Base-by-base conservation (phyloP, 2,329 filamentous ascomycete genomes). In the Sordariomycetes sp. region DNA sequence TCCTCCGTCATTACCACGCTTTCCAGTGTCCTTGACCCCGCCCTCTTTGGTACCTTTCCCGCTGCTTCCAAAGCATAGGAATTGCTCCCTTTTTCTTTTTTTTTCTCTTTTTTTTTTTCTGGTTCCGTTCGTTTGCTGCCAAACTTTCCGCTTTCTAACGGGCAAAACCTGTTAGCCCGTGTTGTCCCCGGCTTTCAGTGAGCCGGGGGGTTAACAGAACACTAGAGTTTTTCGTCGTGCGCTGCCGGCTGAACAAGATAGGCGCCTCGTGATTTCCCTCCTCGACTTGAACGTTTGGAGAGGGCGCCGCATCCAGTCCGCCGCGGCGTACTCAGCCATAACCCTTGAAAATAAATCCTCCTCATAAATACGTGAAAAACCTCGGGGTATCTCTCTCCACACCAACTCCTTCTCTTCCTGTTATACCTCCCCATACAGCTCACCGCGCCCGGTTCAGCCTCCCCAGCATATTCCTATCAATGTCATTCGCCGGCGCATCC, bases 71-170 rank as follows among this genome's bases (percentile, higher is more conserved):
- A 45, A 45, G 34, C 22, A 42, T 8, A 28, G 10, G 35, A 45
- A 35, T 22, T 20, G 53, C n/a, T n/a, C n/a, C n/a, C n/a, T n/a
- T n/a, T n/a, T 42, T 42, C 36, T 8, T 53, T 25, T 54, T 57
- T 17, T 12, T 39, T 13, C 24, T 28, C 13, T n/a, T 32, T 45
- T 36, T 25, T 42, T 51, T 56, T 50, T 4, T 39, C 35, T 39
- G 53, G 53, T 52, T 53, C 48, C 48, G 53, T 56, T 25, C 56
- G 59, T 32, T 60, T 54, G 32, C 56, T 60, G 48, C 53, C 52
- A 36, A 57, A 57, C 57, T 60, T 54, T 10, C 54, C 24, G 39
- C 35, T 35, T 55, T 56, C 34, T 48, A 54, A 45, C 13, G 39
- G 10, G 39, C 39, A 45, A 45, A 45, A n/a, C 39, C 39, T 45